Conservation (phyloP, 306 rosid species). For the Comarum palustre region DNA sequence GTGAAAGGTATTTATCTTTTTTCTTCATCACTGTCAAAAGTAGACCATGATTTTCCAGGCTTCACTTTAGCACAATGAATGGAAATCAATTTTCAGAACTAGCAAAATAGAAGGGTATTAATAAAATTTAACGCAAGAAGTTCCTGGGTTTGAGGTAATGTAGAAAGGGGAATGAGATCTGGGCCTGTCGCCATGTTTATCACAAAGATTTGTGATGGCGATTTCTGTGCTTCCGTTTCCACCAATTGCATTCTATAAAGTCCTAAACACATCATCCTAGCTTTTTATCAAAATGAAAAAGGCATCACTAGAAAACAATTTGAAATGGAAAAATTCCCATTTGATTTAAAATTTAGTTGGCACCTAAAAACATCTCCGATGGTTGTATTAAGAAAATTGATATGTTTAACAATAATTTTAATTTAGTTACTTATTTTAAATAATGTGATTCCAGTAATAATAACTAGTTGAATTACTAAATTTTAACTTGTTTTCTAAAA, state of each 20-base stretch:
- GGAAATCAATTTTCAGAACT: background rate
- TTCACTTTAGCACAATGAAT: background rate
- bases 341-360: background rate
- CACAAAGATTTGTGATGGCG: conserved; percentile 75
- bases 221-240: conserved; percentile 38
- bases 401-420: too few relatives aligned
- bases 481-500: too few relatives aligned
- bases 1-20: background rate
- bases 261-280: conserved; percentile 10
- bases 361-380: too few relatives aligned
- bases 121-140: background rate
- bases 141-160: conserved; percentile 32
- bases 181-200: conserved; percentile 59
- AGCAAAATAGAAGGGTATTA: conserved; percentile 11
- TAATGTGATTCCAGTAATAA: too few relatives aligned
- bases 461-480: too few relatives aligned
- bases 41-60: background rate
- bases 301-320: background rate
- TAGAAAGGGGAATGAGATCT: conserved; percentile 52
- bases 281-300: background rate
- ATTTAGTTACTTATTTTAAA: too few relatives aligned
- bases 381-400: too few relatives aligned
- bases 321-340: background rate
- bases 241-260: conserved; percentile 16
- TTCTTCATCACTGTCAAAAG: background rate